A percentile compares a stretch with the other conserved stretches of the same genome.
These are phyloP conservation scores for Oryza glaberrima DNA, from an alignment of 176 grass and related monocot species.

Conservation along the genomic window DNA sequence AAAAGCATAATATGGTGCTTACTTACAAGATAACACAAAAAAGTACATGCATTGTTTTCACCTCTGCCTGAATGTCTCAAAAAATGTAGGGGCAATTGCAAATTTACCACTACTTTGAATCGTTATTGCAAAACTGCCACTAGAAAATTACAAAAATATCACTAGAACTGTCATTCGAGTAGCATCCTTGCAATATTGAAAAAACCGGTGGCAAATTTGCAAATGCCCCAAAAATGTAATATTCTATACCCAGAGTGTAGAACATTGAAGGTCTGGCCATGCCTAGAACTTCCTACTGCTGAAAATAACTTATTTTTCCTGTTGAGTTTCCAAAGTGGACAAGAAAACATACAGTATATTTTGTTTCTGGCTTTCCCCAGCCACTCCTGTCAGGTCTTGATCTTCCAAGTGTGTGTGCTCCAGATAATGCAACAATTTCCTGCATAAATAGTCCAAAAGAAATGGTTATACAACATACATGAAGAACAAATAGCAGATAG, in stretches of 20 bases:
- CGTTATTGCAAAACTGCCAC: too few relatives aligned
- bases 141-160: too few relatives aligned
- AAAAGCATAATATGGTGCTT: not conserved
- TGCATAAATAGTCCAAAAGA: conserved; percentile 36
- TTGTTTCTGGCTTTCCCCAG: conserved; percentile 95
- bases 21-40: not conserved
- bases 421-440: conserved; percentile 92
- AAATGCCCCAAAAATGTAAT: not conserved
- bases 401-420: conserved; percentile 95
- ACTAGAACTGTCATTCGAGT: too few relatives aligned
- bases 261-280: not conserved
- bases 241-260: not conserved
- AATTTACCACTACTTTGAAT: too few relatives aligned
- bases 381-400: conserved; percentile 81
- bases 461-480: not conserved
- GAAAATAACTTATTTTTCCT: not conserved
- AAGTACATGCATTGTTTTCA: not conserved
- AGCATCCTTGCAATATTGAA: too few relatives aligned
- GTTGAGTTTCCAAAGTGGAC: conserved; percentile 30
- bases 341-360: conserved; percentile 80
- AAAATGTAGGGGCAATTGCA: too few relatives aligned
- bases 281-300: not conserved
- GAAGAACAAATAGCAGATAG: conserved; percentile 3
- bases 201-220: too few relatives aligned
- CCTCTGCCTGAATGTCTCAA: not conserved